Conservation (phyloP, 139 green algal genomes). For the Coelastrella sp. region DNA sequence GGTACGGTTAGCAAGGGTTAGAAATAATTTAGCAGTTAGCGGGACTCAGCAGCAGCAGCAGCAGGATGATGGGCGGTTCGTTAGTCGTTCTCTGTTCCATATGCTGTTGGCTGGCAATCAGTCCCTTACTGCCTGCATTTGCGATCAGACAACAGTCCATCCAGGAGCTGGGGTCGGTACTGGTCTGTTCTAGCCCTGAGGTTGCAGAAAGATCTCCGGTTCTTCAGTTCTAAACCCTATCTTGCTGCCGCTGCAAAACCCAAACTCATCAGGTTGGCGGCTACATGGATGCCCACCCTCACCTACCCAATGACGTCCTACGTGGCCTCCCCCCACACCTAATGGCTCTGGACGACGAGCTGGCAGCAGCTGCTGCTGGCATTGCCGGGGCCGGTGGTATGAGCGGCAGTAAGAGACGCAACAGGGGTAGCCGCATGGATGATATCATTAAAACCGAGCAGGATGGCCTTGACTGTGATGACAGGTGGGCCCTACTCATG, state of each 20-base stretch:
- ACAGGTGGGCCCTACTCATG: background rate
- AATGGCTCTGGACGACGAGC: background rate
- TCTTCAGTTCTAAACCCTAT: no score
- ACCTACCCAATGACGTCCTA: background rate
- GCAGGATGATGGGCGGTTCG: no score
- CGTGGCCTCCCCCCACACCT: background rate
- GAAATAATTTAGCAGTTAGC: no score
- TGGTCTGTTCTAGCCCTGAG: no score
- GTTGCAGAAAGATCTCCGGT: no score
- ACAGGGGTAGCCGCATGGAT: background rate
- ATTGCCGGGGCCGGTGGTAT: background rate
- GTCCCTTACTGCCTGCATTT: background rate
- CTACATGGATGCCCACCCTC: background rate
- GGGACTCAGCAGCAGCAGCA: no score
- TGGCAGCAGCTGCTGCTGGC: constrained; percentile 9
- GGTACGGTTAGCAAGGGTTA: background rate
- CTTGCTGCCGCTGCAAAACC: no score
- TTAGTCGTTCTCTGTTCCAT: no score
- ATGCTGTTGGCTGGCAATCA: background rate
- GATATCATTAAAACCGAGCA: constrained; percentile 37
- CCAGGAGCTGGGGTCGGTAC: no score
- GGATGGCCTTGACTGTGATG: constrained; percentile 12
- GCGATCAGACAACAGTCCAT: background rate
- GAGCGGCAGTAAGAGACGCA: constrained; percentile 18
- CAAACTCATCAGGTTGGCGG: background rate